A percentile compares a stretch with the other conserved stretches of the same genome.
These are phyloP conservation scores for Iris macrosiphon DNA, from an alignment of 106 monocot species.

Conservation along the genomic window DNA sequence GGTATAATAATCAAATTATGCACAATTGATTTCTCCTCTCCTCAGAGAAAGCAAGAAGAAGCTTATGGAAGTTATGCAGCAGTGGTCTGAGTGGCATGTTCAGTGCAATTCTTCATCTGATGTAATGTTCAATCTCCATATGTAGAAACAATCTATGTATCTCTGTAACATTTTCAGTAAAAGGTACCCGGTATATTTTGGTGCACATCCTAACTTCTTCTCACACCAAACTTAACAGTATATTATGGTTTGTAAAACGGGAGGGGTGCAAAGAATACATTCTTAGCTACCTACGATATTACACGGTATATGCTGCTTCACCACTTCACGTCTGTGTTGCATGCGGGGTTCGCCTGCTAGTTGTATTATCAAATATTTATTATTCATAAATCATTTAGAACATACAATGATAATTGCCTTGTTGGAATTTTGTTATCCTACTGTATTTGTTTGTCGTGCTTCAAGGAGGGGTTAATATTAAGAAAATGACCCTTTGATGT, in stretches of 20 bases:
- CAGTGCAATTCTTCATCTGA: slow-evolving; percentile 24
- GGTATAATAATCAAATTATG: slow-evolving; percentile 1
- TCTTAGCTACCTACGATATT: background rate
- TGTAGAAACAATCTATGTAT: background rate
- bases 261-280: too few species aligned
- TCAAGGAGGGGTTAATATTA: too few species aligned
- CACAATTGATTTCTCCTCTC: background rate
- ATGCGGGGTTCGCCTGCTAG: too few species aligned
- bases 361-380: too few species aligned
- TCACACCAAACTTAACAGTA: background rate
- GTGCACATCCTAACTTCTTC: background rate
- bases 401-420: too few species aligned
- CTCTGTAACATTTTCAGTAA: too few species aligned
- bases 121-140: slow-evolving; percentile 17
- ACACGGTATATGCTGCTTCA: background rate
- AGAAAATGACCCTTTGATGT: too few species aligned
- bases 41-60: slow-evolving; percentile 83
- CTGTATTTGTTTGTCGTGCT: too few species aligned
- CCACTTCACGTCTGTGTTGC: too few species aligned
- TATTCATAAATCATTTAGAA: too few species aligned
- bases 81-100: slow-evolving; percentile 89
- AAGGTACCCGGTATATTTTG: too few species aligned
- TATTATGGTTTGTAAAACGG: background rate
- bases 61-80: slow-evolving; percentile 78
- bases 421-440: too few species aligned